Evolutionary conservation across 2,329 filamentous ascomycete species (phyloP), one percentile per base, ranked within the genome.

Genomic region (Paecilomyces sp.): DNA sequence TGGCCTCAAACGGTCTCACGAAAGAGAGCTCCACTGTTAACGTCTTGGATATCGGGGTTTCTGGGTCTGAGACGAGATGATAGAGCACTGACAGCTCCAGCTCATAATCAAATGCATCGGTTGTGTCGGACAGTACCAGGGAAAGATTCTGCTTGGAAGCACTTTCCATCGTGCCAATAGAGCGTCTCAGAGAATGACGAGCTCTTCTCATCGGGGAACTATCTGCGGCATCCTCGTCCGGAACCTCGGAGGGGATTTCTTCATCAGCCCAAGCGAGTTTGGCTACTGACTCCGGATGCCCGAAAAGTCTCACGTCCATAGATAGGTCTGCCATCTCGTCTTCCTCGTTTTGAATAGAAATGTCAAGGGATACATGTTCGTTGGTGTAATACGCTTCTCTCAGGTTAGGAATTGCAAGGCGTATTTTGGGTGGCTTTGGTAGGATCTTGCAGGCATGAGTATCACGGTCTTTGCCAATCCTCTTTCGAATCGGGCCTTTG

Each of bases 341-440:
- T 77, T 99, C 94, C 55, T 87, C 87, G 66, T 99, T 99, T 59
- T 86, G 69, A 2, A 97, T 77, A 52, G 88, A 84, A 47, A 97
- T 79, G 0, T 82, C 77, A 24, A 97, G 73, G 6, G 79, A 78
- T 30, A 97, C 84, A 0, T 79, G 73, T 76, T 99, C 94, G 67
- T 95, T 89, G 1, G 89, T 90, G 70, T 96, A 97, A 72, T 93
- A 95, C 58, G 92, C 87, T 12, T 85, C 82, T 59, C 82, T 79
- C 7, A 88, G 74, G 50, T 85, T 82, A 1, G 84, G 79, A 9
- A 91, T 77, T 28, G 79, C 82, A 54, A 99, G 85, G 66, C 91
- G 87, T 78, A 99, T 86, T 74, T 97, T 97, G 0, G 94, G 94
- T 30, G 93, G 94, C 64, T 95, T 90, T 1, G 94, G 93, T 58